Percentiles rank a stretch among this genome's conserved stretches.
These are phyloP conservation scores for Camelina laxa DNA, from an alignment of 345 rosid genomes.

Conservation along the genomic window DNA sequence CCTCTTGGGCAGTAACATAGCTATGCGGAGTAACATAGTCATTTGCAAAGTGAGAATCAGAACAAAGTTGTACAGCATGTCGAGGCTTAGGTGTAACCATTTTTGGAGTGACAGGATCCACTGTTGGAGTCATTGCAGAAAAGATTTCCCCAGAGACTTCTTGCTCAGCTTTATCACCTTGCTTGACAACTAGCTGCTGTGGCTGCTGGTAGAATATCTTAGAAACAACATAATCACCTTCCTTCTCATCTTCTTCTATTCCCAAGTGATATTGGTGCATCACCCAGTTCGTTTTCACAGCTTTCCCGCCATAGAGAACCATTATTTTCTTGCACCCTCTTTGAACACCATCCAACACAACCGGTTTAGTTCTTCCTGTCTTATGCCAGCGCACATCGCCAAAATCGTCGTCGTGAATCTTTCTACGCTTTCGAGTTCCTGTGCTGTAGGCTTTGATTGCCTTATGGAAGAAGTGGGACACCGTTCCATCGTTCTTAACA, in stretches of 20 bases:
- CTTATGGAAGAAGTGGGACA: constrained; percentile 81
- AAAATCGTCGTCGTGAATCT: constrained; percentile 75
- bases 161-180: constrained; percentile 63
- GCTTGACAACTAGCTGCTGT: constrained; percentile 58
- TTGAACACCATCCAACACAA: constrained; percentile 73
- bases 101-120: constrained; percentile 78
- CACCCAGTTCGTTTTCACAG: constrained; percentile 91
- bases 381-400: constrained; percentile 98
- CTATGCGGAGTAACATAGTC: constrained; percentile 35
- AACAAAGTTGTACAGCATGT: constrained; percentile 46
- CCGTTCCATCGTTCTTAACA: constrained; percentile 78
- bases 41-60: constrained; percentile 46
- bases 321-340: constrained; percentile 91
- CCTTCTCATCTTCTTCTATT: constrained; percentile 85
- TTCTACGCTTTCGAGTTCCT: constrained; percentile 92
- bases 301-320: constrained; percentile 93
- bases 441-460: constrained; percentile 91
- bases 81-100: constrained; percentile 73
- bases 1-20: constrained; percentile 27
- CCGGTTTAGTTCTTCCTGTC: constrained; percentile 90
- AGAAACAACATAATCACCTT: constrained; percentile 81
- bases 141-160: constrained; percentile 51
- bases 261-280: constrained; percentile 99
- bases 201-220: constrained; percentile 85
- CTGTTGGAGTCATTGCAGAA: constrained; percentile 48